Evolutionary conservation across 179 eudicot genomes (phyloP).

Genomic region (Camellia oleifera): DNA sequence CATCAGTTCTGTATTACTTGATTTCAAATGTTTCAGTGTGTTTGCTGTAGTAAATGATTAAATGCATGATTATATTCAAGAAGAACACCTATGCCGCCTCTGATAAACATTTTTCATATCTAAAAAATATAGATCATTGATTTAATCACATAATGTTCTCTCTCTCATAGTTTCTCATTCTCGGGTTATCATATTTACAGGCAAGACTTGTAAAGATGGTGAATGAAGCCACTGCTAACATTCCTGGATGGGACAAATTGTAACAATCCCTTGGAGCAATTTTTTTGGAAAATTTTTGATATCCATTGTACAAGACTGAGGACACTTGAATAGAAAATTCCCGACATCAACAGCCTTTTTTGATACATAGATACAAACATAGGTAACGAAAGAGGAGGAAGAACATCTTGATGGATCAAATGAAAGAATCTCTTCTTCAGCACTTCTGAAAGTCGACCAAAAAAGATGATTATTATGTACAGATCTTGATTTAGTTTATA

Average conservation of each 20-base stretch:
- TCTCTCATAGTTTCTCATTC: background rate
- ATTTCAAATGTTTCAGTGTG: background rate
- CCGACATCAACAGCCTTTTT: too few relatives aligned
- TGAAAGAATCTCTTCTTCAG: background rate
- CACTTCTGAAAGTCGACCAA: background rate
- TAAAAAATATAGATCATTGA: background rate
- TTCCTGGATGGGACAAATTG: constrained; percentile 56
- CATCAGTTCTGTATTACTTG: background rate
- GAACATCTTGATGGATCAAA: background rate
- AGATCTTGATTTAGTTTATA: too few relatives aligned
- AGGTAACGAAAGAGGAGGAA: background rate
- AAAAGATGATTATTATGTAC: too few relatives aligned
- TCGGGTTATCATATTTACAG: constrained; percentile 22
- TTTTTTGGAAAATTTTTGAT: too few relatives aligned
- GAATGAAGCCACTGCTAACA: constrained; percentile 74
- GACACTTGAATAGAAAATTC: background rate
- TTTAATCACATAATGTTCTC: background rate
- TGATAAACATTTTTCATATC: background rate
- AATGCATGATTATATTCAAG: background rate
- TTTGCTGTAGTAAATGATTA: background rate
- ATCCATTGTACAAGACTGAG: too few relatives aligned
- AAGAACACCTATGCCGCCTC: background rate
- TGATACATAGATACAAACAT: background rate
- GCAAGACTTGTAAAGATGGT: constrained; percentile 76
- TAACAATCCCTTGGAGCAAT: background rate